Percentiles rank a stretch among this genome's conserved stretches.
Conservation (phyloP, 768 basidiomycete species). For the Kwoniella pini region DNA sequence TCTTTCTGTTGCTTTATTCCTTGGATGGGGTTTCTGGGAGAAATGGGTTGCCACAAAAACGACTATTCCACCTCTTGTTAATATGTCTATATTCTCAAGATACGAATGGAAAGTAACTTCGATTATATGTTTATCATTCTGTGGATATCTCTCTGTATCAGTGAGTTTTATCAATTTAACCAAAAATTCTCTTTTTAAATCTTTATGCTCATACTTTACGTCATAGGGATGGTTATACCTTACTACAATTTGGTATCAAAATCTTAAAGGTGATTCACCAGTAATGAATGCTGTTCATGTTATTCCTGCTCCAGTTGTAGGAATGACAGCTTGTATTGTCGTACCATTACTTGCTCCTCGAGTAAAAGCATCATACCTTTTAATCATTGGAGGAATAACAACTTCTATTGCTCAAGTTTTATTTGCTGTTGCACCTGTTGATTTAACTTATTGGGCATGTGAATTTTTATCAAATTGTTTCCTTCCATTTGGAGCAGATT, state of each 20-base stretch:
- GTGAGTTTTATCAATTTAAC: constrained; percentile 6
- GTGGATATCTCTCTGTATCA: constrained; percentile 8
- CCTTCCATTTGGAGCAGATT: constrained; percentile 37
- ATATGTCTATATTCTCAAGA: constrained; percentile 30
- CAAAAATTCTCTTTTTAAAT: background rate
- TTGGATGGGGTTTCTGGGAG: constrained; percentile 67
- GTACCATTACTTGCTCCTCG: constrained; percentile 25
- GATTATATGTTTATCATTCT: constrained; percentile 21
- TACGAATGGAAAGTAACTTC: constrained; percentile 22
- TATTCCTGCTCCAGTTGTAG: constrained; percentile 25
- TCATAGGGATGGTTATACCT: constrained; percentile 27
- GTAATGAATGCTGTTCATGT: constrained; percentile 23
- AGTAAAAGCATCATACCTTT: constrained; percentile 20
- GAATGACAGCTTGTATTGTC: constrained; percentile 17
- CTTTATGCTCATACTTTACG: too few relatives aligned
- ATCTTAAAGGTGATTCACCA: constrained; percentile 26
- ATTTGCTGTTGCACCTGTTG: constrained; percentile 34
- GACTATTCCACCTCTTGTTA: constrained; percentile 30
- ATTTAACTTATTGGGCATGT: constrained; percentile 35
- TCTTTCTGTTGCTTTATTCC: constrained; percentile 64
- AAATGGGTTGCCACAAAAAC: constrained; percentile 59
- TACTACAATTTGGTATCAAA: constrained; percentile 38
- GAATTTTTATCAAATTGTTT: constrained; percentile 33
- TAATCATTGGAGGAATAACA: constrained; percentile 22
- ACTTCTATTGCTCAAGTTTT: constrained; percentile 20